Base-by-base conservation (phyloP, 495 filamentous ascomycete genomes). In the Extremus antarcticus region DNA sequence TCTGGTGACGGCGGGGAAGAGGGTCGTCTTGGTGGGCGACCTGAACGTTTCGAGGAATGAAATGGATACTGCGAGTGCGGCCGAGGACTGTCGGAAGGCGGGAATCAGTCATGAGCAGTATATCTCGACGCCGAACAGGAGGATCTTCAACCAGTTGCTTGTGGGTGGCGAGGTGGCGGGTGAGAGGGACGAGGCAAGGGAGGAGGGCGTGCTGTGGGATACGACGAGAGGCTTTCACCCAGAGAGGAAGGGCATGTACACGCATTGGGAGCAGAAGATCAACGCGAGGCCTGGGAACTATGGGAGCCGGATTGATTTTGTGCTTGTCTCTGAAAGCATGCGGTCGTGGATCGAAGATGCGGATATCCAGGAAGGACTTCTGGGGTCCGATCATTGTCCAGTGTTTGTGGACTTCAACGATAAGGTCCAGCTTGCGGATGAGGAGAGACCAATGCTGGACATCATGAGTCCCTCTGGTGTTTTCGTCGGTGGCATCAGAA, bases 311-410 rank as follows among this genome's bases (percentile, higher is more conserved):
- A 96, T 98, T 52, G 92, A 98, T 65, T 97, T 94, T 68, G 82
- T 98, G 25, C 76, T 96, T 7, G 91, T 88, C 65, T 90, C 79
- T 56, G 71, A 83, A 40, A 76, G 78, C 32, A 91, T 95, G 81
- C 85, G 82, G 58, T 70, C 77, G 53, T 97, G 90, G 90, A 87
- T 95, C 65, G 71, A 67, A 24, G 85, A 87, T 52, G 80, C 87
- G n/a, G 88, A 96, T 61, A 97, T 97, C 25, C 92, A 96, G 65
- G 90, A 96, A 68, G 92, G 91, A 2, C 72, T 98, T 9, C 81
- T 95, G 78, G 92, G 92, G 11, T 98, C 92, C 0, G 92, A 98
- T 63, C 92, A 98, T 67, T 98, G 92, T 61, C 92, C 92, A 0
- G 91, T 98, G 2, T 97, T 82, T 66, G 87, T 85, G 13, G 70